These are phyloP conservation scores for Taiozyma onychis DNA, from an alignment of 1,139 yeast species.

Conservation along the genomic window DNA sequence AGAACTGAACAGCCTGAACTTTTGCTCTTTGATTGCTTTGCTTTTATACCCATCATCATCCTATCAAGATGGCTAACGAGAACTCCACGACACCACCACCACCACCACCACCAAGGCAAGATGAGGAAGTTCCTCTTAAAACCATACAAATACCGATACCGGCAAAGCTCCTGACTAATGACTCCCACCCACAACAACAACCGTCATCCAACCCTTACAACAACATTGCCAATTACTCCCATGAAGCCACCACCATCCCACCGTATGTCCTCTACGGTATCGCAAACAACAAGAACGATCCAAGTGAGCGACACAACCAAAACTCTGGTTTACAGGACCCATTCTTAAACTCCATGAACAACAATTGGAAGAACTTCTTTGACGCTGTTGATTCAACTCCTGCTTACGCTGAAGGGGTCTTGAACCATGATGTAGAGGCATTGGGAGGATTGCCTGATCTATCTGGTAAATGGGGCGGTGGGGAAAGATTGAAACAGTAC, in stretches of 20 bases:
- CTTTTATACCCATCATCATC: not conserved
- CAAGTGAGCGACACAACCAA: slow-evolving; percentile 4
- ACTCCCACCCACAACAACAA: not conserved
- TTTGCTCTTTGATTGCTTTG: not conserved
- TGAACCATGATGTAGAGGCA: slow-evolving; percentile 19
- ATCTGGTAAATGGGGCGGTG: slow-evolving; percentile 65
- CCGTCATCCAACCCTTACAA: slow-evolving; percentile 8
- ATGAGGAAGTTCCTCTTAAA: not conserved
- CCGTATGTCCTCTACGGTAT: slow-evolving; percentile 55
- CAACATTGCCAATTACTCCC: slow-evolving; percentile 24
- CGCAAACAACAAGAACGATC: slow-evolving; percentile 34
- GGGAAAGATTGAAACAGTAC: slow-evolving; percentile 50
- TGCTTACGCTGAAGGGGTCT: slow-evolving; percentile 23
- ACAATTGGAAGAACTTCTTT: slow-evolving; percentile 25
- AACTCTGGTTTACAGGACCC: slow-evolving; percentile 24
- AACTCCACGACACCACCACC: too few species aligned
- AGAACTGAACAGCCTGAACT: too few species aligned
- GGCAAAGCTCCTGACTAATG: not conserved
- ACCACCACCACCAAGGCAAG: too few species aligned
- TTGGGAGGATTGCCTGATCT: slow-evolving; percentile 26
- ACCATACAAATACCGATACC: not conserved
- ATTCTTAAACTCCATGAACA: slow-evolving; percentile 23
- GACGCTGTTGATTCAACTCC: slow-evolving; percentile 25
- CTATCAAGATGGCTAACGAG: not conserved
- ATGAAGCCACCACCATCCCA: slow-evolving; percentile 37